Conservation (phyloP, 495 filamentous ascomycete genomes). For the Talaromyces ruber region DNA sequence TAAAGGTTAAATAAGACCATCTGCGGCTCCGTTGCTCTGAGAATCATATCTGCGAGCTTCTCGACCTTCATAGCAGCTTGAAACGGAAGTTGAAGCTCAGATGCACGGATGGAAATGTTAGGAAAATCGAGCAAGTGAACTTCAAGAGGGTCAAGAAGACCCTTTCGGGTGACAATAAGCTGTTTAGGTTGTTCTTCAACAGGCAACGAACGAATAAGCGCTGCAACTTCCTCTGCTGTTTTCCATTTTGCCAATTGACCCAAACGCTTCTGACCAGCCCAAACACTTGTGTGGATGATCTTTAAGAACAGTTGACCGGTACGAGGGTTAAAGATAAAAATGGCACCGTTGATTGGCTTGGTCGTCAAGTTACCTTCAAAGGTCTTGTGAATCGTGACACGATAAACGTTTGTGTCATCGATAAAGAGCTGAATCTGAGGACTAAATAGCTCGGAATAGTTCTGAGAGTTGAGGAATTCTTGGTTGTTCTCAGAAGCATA, state of each 20-base stretch:
- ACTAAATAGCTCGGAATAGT: conserved; percentile 98
- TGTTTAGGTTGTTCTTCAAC: conserved; percentile 99
- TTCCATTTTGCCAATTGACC: conserved; percentile 99
- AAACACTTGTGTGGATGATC: conserved; percentile 99
- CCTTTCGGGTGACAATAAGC: conserved; percentile 96
- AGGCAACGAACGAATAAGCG: conserved; percentile 90
- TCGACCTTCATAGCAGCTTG: conserved; percentile 99
- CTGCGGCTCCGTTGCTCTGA: conserved; percentile 94
- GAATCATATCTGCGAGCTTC: conserved; percentile 98
- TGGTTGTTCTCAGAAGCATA: conserved; percentile 99
- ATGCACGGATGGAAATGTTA: conserved; percentile 98
- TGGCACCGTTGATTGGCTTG: conserved; percentile 98
- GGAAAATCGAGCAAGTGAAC: conserved; percentile 98
- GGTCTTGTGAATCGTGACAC: conserved; percentile 99
- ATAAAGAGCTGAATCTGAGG: conserved; percentile 99
- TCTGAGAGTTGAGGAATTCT: conserved; percentile 98
- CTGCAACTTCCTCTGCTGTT: conserved; percentile 98
- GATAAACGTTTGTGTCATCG: conserved; percentile 98
- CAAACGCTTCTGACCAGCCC: conserved; percentile 98
- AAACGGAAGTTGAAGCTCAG: conserved; percentile 96
- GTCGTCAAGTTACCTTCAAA: conserved; percentile 99
- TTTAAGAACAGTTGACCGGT: conserved; percentile 98
- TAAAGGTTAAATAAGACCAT: conserved; percentile 99
- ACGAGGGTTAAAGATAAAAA: conserved; percentile 99
- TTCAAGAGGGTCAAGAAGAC: conserved; percentile 93